Base-by-base conservation (phyloP, 352 stramenopile genomes). In the Phytophthora podocarpi region DNA sequence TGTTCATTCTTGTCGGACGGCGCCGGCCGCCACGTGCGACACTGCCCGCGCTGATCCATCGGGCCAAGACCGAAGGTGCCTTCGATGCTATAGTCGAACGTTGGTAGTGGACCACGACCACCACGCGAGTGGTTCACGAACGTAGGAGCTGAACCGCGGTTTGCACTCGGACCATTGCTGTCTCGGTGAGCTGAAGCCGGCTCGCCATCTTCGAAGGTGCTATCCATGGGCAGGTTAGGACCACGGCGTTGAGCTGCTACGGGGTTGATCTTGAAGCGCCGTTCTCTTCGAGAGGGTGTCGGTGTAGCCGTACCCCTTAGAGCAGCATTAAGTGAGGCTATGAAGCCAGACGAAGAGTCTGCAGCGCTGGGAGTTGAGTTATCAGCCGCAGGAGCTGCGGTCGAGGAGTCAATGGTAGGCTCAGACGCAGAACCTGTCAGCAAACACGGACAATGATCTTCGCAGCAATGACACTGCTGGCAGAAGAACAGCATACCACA, bases 1-100 rank as follows among this genome's bases (percentile, higher is more conserved):
- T 93, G 84, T 32, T 91, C 84, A 39, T 77, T 87, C 54, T 85
- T 85, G 49, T 80, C 70, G 32, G 75, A 76, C 30, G 70, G 70
- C 5, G 68, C 69, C 2, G 70, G 70, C 1, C 66, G 57, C 65
- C 73, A 77, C 20, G 69, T 77, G n/a, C 69, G 66, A 48, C 43
- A 61, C 36, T 76, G 65, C 0, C 28, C 63, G 9, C 32, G 53
- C 28, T 70, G 58, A 27, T 70, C 56, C 23, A 62, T 60, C 4
- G 51, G 46, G 0, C 46, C 59, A 35, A 70, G 43, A n/a, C 56
- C 66, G 24, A 76, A 77, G 6, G 59, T 59, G 2, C 53, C 58
- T 23, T 75, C 72, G 27, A 80, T 80, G 1, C 46, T 48, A 37
- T 75, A 68, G 53, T 72, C 64, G 28, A 80, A 80, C 40, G 67